Conservation (phyloP, 2,329 filamentous ascomycete genomes). For the Aspergillus ochraceoroseus region DNA sequence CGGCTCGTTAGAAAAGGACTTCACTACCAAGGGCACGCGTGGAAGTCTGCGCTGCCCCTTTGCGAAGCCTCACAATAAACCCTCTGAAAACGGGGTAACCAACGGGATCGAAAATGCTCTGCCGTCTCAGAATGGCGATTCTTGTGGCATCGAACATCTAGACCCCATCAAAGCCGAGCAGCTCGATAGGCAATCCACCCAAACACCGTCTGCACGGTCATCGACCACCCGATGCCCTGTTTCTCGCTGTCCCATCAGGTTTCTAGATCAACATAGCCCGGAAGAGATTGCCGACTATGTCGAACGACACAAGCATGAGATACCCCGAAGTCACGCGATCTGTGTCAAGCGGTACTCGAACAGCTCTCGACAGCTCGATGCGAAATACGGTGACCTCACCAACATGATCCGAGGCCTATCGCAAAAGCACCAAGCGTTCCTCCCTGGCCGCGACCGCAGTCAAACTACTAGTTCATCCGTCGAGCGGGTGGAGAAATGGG, state of each 20-base stretch:
- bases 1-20: slow-evolving; percentile 75
- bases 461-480: slow-evolving; percentile 49
- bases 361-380: slow-evolving; percentile 81
- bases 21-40: slow-evolving; percentile 77
- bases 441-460: slow-evolving; percentile 52
- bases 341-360: slow-evolving; percentile 86
- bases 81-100: slow-evolving; percentile 32
- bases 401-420: slow-evolving; percentile 92
- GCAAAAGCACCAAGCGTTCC: slow-evolving; percentile 79
- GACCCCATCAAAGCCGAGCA: slow-evolving; percentile 50
- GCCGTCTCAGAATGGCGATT: slow-evolving; percentile 40
- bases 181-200: slow-evolving; percentile 44
- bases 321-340: slow-evolving; percentile 87
- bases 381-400: slow-evolving; percentile 86
- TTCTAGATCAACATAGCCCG: slow-evolving; percentile 83
- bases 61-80: slow-evolving; percentile 49
- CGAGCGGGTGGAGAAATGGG: slow-evolving; percentile 79
- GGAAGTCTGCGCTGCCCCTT: slow-evolving; percentile 80
- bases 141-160: slow-evolving; percentile 55
- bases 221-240: slow-evolving; percentile 60
- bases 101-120: slow-evolving; percentile 39
- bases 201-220: slow-evolving; percentile 36
- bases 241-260: slow-evolving; percentile 84
- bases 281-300: slow-evolving; percentile 92
- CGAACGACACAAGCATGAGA: slow-evolving; percentile 89